Conservation (phyloP, 2,329 filamentous ascomycete genomes). For the Gremmenia infestans region DNA sequence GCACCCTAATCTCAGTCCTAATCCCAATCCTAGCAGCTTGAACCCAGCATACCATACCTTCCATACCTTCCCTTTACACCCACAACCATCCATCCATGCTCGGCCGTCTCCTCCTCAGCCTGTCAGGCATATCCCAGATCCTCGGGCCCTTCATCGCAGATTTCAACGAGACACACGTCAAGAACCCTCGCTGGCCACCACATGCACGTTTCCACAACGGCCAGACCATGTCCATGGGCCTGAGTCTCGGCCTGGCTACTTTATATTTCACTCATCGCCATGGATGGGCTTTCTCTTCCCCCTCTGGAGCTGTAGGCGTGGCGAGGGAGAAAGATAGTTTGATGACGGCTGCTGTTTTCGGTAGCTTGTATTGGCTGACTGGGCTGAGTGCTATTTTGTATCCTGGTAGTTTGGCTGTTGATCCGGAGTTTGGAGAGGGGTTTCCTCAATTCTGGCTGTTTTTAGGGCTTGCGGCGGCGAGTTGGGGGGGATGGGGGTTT, state of each 20-base stretch:
- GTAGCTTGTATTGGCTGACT: constrained; percentile 40
- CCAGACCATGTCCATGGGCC: constrained; percentile 45
- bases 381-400: constrained; percentile 41
- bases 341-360: constrained; percentile 34
- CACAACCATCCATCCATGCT: background rate
- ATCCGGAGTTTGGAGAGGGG: constrained; percentile 41
- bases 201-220: constrained; percentile 49
- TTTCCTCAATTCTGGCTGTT: constrained; percentile 31
- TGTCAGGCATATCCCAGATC: constrained; percentile 18
- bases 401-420: constrained; percentile 38
- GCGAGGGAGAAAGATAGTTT: constrained; percentile 21
- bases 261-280: constrained; percentile 34
- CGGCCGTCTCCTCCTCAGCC: constrained; percentile 18
- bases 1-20: no score
- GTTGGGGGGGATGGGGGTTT: background rate
- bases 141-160: constrained; percentile 32
- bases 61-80: no score
- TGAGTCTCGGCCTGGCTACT: constrained; percentile 35
- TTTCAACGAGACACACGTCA: constrained; percentile 41
- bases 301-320: constrained; percentile 14
- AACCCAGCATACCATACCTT: no score
- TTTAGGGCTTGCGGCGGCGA: background rate
- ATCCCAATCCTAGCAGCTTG: no score
- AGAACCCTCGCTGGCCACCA: constrained; percentile 44
- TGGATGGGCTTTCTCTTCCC: background rate